phyloP scores from a whole-genome alignment of 208 protist genomes.

The Leishmania major region DNA sequence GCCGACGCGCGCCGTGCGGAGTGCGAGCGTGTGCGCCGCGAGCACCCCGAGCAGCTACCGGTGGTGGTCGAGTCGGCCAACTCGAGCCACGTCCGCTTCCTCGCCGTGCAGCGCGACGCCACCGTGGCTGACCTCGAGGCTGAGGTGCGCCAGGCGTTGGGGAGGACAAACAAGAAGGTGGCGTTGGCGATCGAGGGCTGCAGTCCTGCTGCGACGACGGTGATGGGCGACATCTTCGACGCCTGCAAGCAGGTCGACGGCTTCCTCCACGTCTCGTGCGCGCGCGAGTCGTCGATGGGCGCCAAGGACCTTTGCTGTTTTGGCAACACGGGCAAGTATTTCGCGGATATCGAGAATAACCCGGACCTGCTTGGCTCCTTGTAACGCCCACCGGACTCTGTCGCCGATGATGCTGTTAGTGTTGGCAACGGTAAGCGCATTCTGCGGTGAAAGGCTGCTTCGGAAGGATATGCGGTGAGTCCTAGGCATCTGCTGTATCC shows the following conservation, averaged over 20 bases:
- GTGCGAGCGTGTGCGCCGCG: constrained; percentile 24
- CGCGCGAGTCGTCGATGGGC: constrained; percentile 22
- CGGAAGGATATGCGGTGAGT: background rate
- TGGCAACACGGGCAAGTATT: constrained; percentile 5
- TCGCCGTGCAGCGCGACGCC: constrained; percentile 6
- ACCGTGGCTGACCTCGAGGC: constrained; percentile 14
- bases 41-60: constrained; percentile 18
- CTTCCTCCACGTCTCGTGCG: constrained; percentile 32
- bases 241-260: constrained; percentile 28
- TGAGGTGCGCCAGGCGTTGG: constrained; percentile 5
- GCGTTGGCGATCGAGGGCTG: constrained; percentile 18
- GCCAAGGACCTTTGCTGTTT: constrained; percentile 11
- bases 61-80: constrained; percentile 22
- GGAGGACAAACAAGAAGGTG: background rate
- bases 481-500: background rate
- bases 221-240: constrained; percentile 29
- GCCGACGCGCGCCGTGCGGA: constrained; percentile 9
- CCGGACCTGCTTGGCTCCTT: constrained; percentile 17
- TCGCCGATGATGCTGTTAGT: background rate
- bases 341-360: constrained; percentile 24
- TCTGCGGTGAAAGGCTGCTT: background rate
- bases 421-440: background rate
- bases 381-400: background rate
- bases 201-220: constrained; percentile 12
- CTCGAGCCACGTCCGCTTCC: constrained; percentile 8